Base-by-base conservation (phyloP, 208 protist genomes). In the Sergeia podlipaevii region DNA sequence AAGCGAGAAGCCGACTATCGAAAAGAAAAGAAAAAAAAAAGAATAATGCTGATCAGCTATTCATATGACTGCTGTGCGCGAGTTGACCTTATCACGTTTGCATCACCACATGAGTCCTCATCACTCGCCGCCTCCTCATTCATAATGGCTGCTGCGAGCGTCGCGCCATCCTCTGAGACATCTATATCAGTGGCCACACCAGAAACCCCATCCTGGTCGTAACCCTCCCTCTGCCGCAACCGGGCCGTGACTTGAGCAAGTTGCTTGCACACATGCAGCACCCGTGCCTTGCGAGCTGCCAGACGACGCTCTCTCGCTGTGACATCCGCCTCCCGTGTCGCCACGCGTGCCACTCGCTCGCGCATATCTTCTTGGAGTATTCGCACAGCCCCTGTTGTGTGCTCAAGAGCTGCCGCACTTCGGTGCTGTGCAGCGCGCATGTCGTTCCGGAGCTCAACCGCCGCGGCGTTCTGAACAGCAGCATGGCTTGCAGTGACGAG, bases 371-470 rank as follows among this genome's bases (percentile, higher is more conserved):
- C 51, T 60, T 83, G 70, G 23, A 88, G 61, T 6, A 50, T 37
- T 18, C 63, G 69, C 32, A 88, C 83, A 11, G 75, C 77, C 30
- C 57, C 71, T 7, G 72, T 83, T 7, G 80, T 88, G 17, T 74
- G 37, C 50, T 83, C 75, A 20, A 88, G 56, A 13, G 72, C 71
- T 28, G 48, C 26, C 3, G 69, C 71, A 46, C 72, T 80, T 51
- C 75, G 74, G 2, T 38, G 24, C 8, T 49, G 55, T 8, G 60
- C 36, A 7, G 18, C 29, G 2, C 62, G 62, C 13, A 54, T 37
- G 45, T 68, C 53, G 7, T 46, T 41, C 56, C 71, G 61, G 34
- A 54, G 50, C 55, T 68, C 36, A 30, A 63, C 53, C 39, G 60
- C 67, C 10, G 21, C 37, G 13, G 37, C 42, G 33, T n/a, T n/a